phyloP scores from a whole-genome alignment of 2,329 filamentous ascomycete species.

The Huntiella savannae region DNA sequence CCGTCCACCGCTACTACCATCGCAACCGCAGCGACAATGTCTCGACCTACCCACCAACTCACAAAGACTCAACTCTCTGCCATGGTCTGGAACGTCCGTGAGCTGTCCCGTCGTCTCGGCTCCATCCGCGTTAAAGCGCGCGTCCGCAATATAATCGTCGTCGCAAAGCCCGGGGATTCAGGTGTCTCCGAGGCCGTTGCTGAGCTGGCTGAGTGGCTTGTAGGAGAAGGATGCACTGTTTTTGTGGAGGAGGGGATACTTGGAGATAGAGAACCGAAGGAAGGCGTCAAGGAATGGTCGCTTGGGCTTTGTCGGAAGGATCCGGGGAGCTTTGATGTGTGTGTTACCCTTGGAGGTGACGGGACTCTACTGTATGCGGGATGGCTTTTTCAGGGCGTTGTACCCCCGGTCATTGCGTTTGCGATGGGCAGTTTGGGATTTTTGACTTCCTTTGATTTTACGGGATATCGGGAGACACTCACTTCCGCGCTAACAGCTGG shows the following conservation, averaged over 20 bases:
- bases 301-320: constrained; percentile 55
- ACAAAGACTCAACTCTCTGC: constrained; percentile 91
- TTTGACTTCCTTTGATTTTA: constrained; percentile 89
- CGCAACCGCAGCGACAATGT: background rate
- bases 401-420: constrained; percentile 85
- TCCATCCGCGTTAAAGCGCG: constrained; percentile 67
- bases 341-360: constrained; percentile 80
- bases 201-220: constrained; percentile 61
- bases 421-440: constrained; percentile 83
- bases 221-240: constrained; percentile 55
- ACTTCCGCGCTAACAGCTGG: constrained; percentile 58
- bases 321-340: constrained; percentile 83
- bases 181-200: constrained; percentile 59
- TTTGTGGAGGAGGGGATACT: constrained; percentile 62
- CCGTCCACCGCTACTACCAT: background rate
- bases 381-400: constrained; percentile 90
- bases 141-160: constrained; percentile 65
- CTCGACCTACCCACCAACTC: constrained; percentile 43
- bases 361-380: constrained; percentile 94
- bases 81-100: constrained; percentile 90
- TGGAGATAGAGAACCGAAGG: constrained; percentile 18
- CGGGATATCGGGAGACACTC: constrained; percentile 49
- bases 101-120: constrained; percentile 70
- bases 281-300: constrained; percentile 58
- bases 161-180: constrained; percentile 83